Base-by-base conservation (phyloP, 805 yeast genomes). In the Saccharomycopsis microspora region DNA sequence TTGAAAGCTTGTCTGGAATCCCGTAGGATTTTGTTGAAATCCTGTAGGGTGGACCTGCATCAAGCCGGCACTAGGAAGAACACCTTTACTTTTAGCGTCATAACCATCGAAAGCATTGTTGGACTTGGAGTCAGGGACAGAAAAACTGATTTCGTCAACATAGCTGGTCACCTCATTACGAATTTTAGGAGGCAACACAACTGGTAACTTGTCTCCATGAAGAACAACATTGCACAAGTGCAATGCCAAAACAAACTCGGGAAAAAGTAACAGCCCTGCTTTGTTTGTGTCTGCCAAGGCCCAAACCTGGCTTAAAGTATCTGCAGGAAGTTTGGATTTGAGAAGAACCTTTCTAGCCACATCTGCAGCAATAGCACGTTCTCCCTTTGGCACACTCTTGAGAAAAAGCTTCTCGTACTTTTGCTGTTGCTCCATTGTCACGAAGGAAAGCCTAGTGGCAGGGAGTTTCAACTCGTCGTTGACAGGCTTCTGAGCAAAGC, bases 211-310 rank as follows among this genome's bases (percentile, higher is more conserved):
- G 55, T 85, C 88, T 36, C 96, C 95, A 56, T 76, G 78, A 56
- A 85, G 70, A 0, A 82, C 83, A 58, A 78, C 65, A 56, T 85
- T 83, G 60, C 95, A 88, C 56, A 90, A 70, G 63, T 88, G 90
- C 71, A 90, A 78, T 11, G 96, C 88, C 55, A 90, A 70, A 10
- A 95, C 95, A 70, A 90, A 90, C 63, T 90, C 97, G 2, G 97
- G 97, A 60, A 89, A 90, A 56, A 90, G 66, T 52, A 90, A 74
- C 47, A 78, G 73, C 1, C 97, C 97, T 5, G 93, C 80, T 57
- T 78, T 82, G 56, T 80, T 84, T 2, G 95, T 82, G 60, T 90
- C 97, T n/a, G 95, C 76, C 49, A 90, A 68, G 29, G 83, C 80
- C 97, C 97, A 90, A 52, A 90, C 83, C 56, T 78, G 86, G 3